phyloP scores from a whole-genome alignment of 2,329 filamentous ascomycete species.

The Botrytis paeoniae region DNA sequence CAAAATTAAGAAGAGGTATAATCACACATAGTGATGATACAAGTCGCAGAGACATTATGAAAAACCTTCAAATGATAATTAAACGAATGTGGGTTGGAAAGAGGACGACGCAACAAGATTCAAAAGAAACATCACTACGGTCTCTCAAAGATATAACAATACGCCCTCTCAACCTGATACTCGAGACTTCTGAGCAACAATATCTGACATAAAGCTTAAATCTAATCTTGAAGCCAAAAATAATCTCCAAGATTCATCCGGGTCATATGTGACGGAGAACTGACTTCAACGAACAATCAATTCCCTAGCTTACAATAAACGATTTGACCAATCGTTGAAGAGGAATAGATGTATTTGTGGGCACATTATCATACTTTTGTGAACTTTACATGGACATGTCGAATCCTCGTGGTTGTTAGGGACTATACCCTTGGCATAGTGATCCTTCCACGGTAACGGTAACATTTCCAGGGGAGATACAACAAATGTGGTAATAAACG shows the following conservation, averaged over 20 bases:
- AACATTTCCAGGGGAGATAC: neutral
- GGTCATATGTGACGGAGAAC: neutral
- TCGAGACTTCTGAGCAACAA: too few relatives aligned
- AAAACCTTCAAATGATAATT: neutral
- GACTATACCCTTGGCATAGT: neutral
- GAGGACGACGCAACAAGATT: neutral
- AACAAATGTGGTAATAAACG: neutral
- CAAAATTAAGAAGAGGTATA: neutral
- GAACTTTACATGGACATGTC: neutral
- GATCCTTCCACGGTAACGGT: neutral
- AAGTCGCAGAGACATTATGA: neutral
- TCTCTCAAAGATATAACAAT: neutral
- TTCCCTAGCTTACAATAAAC: neutral
- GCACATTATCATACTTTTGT: neutral
- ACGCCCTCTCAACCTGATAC: neutral
- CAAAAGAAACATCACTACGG: neutral
- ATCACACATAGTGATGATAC: neutral
- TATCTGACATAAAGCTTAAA: neutral
- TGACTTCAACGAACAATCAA: neutral
- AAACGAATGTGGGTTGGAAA: conserved; percentile 10
- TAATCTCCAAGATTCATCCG: neutral
- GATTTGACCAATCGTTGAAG: neutral
- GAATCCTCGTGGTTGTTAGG: neutral
- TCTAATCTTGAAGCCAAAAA: neutral
- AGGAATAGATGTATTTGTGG: neutral